Conservation (phyloP, 805 yeast species). For the Metschnikowia lochheadii region DNA sequence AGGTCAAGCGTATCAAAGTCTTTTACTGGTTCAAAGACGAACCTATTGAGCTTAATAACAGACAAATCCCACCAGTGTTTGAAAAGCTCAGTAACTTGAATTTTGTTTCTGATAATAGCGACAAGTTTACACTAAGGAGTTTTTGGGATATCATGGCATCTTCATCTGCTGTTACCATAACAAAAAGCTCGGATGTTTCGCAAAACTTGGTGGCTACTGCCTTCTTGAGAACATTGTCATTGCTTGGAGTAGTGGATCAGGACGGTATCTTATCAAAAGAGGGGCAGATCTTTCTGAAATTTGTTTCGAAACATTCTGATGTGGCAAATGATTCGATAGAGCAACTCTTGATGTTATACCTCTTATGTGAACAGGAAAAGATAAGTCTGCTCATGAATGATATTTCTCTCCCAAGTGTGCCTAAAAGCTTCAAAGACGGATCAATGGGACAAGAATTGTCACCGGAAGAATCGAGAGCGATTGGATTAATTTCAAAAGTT, state of each 20-base stretch:
- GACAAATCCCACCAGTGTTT: conserved; percentile 53
- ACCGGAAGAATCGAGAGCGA: conserved; percentile 35
- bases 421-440: conserved; percentile 28
- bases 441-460: conserved; percentile 24
- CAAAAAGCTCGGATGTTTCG: neutral
- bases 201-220: conserved; percentile 8
- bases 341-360: conserved; percentile 43
- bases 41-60: conserved; percentile 43
- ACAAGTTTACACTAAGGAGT: conserved; percentile 22
- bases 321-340: conserved; percentile 27
- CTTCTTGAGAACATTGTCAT: conserved; percentile 44
- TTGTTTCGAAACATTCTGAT: conserved; percentile 17
- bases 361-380: conserved; percentile 37
- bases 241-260: conserved; percentile 47
- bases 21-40: conserved; percentile 52
- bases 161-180: conserved; percentile 5
- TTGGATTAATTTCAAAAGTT: conserved; percentile 34
- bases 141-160: conserved; percentile 23
- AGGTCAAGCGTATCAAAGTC: conserved; percentile 59
- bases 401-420: conserved; percentile 31
- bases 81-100: conserved; percentile 21
- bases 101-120: neutral
- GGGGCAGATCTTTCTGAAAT: conserved; percentile 46
- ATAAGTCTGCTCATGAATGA: conserved; percentile 39
- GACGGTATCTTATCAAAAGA: conserved; percentile 24